Base-by-base conservation (phyloP, 176 grass and related monocot genomes). In the Raddia guianensis region DNA sequence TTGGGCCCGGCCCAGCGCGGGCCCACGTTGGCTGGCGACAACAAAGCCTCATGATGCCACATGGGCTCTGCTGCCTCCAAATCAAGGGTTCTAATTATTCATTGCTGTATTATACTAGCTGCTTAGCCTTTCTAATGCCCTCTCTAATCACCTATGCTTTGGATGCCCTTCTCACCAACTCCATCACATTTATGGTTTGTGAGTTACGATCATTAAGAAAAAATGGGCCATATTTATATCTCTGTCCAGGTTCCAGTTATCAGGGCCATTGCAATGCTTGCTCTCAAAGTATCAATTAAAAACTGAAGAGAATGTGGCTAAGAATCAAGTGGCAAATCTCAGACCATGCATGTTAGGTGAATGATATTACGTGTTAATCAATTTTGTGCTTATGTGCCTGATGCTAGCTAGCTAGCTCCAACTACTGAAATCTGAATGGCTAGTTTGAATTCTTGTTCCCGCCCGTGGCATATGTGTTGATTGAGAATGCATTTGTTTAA, bases 21-120 rank as follows among this genome's bases (percentile, higher is more conserved):
- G 37, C 64, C 66, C 42, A 1, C 3, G 72, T 64, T 72, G 1
- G 73, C 46, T 68, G 74, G 66, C 60, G 7, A 8, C 13, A 73
- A 20, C 68, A 74, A 73, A 52, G 19, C 52, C 34, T 49, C 7
- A 56, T 72, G 66, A 55, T 58, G 63, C 51, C 84, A 86, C 84
- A 37, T 87, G 79, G 78, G 35, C 9, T 56, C 64, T 56, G 10
- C 2, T 77, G 13, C 34, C 45, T 69, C 52, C 35, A 27, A 27
- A 27, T 27, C 19, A 54, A 47, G 19, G 44, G 12, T 3, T 53
- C 27, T 37, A 57, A 61, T 5, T 40, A 40, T 40, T 40, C 4
- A 40, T 5, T 40, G 4, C 37, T 40, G 37, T 5, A 40, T 40
- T 40, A 40, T 27, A 27, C 27, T 27, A 27, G 27, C 27, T 27